These are phyloP conservation scores for Naganishia vaughanmartiniae DNA, from an alignment of 768 basidiomycete species.

Conservation along the genomic window DNA sequence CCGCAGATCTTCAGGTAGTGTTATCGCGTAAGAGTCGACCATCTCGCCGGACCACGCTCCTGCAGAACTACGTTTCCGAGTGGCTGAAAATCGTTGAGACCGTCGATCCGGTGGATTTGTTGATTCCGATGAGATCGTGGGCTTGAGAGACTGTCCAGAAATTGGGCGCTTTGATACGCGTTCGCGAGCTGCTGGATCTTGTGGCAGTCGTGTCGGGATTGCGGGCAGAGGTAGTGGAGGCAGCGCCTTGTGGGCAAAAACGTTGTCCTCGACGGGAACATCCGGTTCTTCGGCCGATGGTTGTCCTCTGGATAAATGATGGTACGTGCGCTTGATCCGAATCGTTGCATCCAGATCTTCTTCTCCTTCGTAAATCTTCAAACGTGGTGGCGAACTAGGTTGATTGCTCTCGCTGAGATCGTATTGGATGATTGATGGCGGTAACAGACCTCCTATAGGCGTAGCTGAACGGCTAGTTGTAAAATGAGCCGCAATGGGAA, in stretches of 20 bases:
- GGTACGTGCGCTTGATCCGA: slow-evolving; percentile 21
- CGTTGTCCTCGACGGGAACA: neutral
- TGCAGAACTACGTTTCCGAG: slow-evolving; percentile 18
- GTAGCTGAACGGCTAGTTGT: slow-evolving; percentile 52
- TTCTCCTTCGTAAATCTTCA: neutral
- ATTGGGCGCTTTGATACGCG: neutral
- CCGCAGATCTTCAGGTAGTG: slow-evolving; percentile 78
- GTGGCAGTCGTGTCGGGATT: neutral
- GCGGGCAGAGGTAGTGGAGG: neutral
- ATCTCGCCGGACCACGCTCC: neutral
- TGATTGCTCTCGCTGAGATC: neutral
- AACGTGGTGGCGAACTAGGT: slow-evolving; percentile 2
- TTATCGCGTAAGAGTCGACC: neutral
- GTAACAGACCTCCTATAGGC: neutral
- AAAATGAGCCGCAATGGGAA: slow-evolving; percentile 89
- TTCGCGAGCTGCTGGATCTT: neutral
- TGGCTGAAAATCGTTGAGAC: neutral
- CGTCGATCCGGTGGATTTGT: neutral
- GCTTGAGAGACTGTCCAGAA: neutral
- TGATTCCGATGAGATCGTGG: neutral
- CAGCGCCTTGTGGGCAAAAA: neutral
- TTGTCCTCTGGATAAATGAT: slow-evolving; percentile 9
- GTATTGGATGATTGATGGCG: neutral
- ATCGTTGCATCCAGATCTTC: slow-evolving; percentile 12
- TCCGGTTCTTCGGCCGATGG: neutral